Base-by-base conservation (phyloP, 805 yeast genomes). In the Yamadazyma olivae region DNA sequence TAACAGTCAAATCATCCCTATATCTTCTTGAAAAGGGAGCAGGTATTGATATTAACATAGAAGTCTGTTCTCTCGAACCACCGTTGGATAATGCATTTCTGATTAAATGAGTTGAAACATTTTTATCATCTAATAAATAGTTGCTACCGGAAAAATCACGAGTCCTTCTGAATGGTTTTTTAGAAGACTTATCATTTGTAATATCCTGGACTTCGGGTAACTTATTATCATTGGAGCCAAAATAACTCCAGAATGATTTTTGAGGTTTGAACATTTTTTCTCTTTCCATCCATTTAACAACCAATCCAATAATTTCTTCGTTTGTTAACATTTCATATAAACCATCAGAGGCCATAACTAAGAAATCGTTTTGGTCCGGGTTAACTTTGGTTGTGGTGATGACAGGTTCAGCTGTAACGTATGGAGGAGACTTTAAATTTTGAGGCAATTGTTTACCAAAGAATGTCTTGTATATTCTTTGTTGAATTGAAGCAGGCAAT, bases 331-430 rank as follows among this genome's bases (percentile, higher is more conserved):
- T 75, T 59, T 93, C 99, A 60, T 82, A 93, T 34, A 93, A 68
- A 0, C 99, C 99, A 62, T 93, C 99, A 15, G 95, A 81, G 0
- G 91, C 99, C 75, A 93, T 69, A 21, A 93, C 95, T 56, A 93
- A 64, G 51, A 93, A 93, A 54, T 88, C 93, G 46, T 85, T 81
- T 45, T 81, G 77, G 15, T 72, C 67, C 1, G 89, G 83, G 33
- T 73, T 72, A 33, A 90, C 74, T 51, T 81, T 78, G 9, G 90
- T 83, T 2, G 95, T 81, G 2, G 96, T 83, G 17, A 90, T 72
- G 19, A 84, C 95, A 0, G 99, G 99, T 57, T 83, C 90, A 1
- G 99, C 98, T 1, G 99, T 93, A 24, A 93, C 97, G 57, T 93
- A 93, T 0, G 99, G 99, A 3, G 99, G 99, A 2, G 96, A 83